Percentiles rank a stretch among this genome's conserved stretches.
phyloP scores from a whole-genome alignment of 1,284 basidiomycete genomes.

The Malassezia nana region DNA sequence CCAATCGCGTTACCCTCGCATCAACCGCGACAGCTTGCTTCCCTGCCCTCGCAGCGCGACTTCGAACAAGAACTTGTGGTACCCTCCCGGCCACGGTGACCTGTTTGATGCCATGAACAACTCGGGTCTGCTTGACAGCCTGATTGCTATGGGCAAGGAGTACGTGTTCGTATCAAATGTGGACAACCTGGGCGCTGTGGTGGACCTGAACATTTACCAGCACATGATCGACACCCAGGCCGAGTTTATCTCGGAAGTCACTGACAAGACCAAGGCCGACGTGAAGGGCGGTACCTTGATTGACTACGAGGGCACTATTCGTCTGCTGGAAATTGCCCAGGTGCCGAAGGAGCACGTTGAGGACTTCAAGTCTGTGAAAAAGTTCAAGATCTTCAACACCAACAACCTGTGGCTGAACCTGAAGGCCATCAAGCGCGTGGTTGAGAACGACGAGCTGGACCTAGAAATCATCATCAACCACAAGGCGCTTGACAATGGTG shows the following conservation, averaged over 20 bases:
- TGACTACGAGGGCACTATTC: conserved; percentile 86
- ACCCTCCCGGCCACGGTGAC: conserved; percentile 95
- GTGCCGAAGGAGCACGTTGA: conserved; percentile 95
- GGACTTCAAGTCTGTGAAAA: conserved; percentile 81
- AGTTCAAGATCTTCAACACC: conserved; percentile 54
- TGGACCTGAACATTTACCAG: conserved; percentile 58
- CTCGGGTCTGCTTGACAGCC: conserved; percentile 89
- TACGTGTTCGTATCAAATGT: conserved; percentile 98
- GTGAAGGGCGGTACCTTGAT: conserved; percentile 96
- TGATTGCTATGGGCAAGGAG: conserved; percentile 90
- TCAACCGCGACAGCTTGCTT: conserved; percentile 85
- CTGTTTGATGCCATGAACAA: conserved; percentile 85
- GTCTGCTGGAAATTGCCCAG: conserved; percentile 95
- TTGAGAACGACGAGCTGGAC: conserved; percentile 70
- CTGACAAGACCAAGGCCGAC: conserved; percentile 99
- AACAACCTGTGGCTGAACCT: conserved; percentile 98
- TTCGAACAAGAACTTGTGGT: conserved; percentile 89
- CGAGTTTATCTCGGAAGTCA: conserved; percentile 57
- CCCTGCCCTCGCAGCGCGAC: conserved; percentile 76
- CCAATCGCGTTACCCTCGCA: conserved; percentile 95
- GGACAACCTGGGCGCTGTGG: conserved; percentile 96
- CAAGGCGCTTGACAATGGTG: conserved; percentile 56
- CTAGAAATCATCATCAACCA: conserved; percentile 94
- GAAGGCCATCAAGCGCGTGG: conserved; percentile 76
- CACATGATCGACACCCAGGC: conserved; percentile 49